Conservation (phyloP, 768 basidiomycete species). For the Termitomyces sp. region DNA sequence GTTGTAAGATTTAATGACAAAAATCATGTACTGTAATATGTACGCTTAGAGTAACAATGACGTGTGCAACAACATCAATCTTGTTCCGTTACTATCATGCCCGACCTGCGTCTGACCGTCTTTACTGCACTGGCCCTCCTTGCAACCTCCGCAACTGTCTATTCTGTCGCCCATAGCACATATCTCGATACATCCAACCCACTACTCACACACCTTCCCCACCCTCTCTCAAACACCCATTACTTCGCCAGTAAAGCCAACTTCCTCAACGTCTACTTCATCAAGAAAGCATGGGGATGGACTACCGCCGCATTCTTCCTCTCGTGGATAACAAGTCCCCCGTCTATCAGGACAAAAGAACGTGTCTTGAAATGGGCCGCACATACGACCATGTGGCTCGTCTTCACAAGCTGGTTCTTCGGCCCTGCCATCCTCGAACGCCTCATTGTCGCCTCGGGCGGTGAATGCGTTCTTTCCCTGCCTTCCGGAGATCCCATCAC, state of each 20-base stretch:
- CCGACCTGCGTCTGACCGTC: constrained; percentile 24
- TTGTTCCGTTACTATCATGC: constrained; percentile 14
- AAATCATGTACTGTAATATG: constrained; percentile 1
- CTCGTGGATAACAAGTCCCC: constrained; percentile 56
- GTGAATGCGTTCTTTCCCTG: constrained; percentile 67
- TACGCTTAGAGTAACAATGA: constrained; percentile 1
- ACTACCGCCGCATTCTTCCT: constrained; percentile 66
- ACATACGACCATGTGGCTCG: constrained; percentile 66
- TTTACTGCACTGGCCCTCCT: constrained; percentile 42
- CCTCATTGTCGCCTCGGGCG: constrained; percentile 62
- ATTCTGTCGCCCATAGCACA: constrained; percentile 60
- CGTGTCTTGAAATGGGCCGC: constrained; percentile 52
- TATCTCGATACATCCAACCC: constrained; percentile 87
- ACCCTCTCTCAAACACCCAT: constrained; percentile 57
- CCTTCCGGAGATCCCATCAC: constrained; percentile 51
- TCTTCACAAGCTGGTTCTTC: constrained; percentile 86
- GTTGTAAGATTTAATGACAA: constrained; percentile 39
- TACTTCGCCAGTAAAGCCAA: constrained; percentile 84
- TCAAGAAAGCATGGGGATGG: constrained; percentile 93
- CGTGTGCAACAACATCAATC: neutral
- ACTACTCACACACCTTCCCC: constrained; percentile 62
- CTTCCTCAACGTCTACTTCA: constrained; percentile 78
- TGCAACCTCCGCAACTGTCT: constrained; percentile 58
- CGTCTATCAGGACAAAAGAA: constrained; percentile 31
- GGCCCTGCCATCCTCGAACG: constrained; percentile 76